A percentile compares a stretch with the other conserved stretches of the same genome.
phyloP scores from a whole-genome alignment of 2,329 filamentous ascomycete species.

The Apiospora aurea region DNA sequence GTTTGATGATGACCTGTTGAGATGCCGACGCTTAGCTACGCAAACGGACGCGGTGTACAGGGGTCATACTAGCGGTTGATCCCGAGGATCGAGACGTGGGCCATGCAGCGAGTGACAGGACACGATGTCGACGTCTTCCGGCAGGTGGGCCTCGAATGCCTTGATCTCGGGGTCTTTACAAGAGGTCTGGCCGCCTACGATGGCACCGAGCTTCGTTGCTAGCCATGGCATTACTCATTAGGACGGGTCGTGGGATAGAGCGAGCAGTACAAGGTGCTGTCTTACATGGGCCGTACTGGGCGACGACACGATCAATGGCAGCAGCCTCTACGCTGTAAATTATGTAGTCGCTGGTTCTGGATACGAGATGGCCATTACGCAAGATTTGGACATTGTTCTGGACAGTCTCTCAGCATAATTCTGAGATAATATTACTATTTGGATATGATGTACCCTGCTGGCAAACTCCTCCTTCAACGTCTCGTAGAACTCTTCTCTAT shows the following conservation, averaged over 20 bases:
- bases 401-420: slow-evolving; percentile 58
- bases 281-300: slow-evolving; percentile 91
- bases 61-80: slow-evolving; percentile 80
- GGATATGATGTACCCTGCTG: slow-evolving; percentile 76
- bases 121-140: slow-evolving; percentile 87
- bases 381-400: slow-evolving; percentile 89
- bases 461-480: slow-evolving; percentile 81
- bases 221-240: slow-evolving; percentile 29
- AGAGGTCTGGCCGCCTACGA: slow-evolving; percentile 96
- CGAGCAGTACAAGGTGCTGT: slow-evolving; percentile 28
- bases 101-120: slow-evolving; percentile 97
- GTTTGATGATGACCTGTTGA: slow-evolving; percentile 79
- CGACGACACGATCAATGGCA: slow-evolving; percentile 85
- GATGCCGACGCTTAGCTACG: slow-evolving; percentile 6
- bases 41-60: not conserved
- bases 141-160: slow-evolving; percentile 90
- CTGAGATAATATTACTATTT: slow-evolving; percentile 40
- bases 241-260: slow-evolving; percentile 22
- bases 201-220: slow-evolving; percentile 95
- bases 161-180: slow-evolving; percentile 97
- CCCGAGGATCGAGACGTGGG: slow-evolving; percentile 84
- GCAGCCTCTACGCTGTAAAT: slow-evolving; percentile 98
- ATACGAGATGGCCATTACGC: slow-evolving; percentile 94
- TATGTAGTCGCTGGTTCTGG: slow-evolving; percentile 95
- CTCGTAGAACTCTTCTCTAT: slow-evolving; percentile 88